phyloP scores from a whole-genome alignment of 2,329 filamentous ascomycete genomes.

The Neocatenulostroma microsporum region DNA sequence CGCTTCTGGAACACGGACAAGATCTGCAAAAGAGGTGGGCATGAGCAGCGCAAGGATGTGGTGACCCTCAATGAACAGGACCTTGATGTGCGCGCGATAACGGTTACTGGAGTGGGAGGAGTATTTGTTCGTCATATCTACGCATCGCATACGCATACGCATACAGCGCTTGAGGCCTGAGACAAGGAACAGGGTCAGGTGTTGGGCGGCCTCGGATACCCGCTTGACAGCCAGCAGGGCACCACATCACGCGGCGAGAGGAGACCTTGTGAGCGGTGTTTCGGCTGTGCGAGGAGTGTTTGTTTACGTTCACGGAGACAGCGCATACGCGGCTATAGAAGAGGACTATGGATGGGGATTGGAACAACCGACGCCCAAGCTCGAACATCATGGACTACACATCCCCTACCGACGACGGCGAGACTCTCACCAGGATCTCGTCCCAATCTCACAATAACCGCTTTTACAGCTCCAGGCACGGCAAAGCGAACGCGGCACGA shows the following conservation, averaged over 20 bases:
- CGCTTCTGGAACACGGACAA: no score
- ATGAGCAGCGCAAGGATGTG: no score
- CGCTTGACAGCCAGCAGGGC: not conserved
- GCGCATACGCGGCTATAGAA: not conserved
- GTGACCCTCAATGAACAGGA: no score
- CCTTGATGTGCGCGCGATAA: no score
- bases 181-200: no score
- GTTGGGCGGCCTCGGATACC: conserved; percentile 37
- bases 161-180: no score
- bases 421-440: conserved; percentile 24
- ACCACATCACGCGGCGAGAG: not conserved
- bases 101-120: no score
- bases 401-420: conserved; percentile 15
- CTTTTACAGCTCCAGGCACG: conserved; percentile 21
- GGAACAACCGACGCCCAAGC: conserved; percentile 17
- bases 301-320: not conserved
- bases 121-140: no score
- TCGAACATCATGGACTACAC: conserved; percentile 26
- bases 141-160: no score
- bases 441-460: conserved; percentile 27
- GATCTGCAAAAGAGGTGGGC: no score
- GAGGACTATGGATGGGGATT: conserved; percentile 10
- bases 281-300: no score
- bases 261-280: not conserved
- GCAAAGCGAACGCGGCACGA: conserved; percentile 33